Base-by-base conservation (phyloP, 192 early-diverging fungal species). In the Coemansia sp. region DNA sequence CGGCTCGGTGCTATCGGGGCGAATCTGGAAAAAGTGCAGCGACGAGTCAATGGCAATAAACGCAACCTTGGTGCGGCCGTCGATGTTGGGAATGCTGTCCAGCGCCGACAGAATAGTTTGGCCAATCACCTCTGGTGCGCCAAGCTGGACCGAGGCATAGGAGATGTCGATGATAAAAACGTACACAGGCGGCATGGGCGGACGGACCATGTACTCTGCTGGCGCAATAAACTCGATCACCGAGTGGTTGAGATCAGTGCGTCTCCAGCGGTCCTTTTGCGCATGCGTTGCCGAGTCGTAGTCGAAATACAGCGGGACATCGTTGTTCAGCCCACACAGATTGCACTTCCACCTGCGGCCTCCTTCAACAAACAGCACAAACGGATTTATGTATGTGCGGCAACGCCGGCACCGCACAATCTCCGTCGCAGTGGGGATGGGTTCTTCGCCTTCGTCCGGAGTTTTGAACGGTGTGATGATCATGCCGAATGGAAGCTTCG, bases 261-360 rank as follows among this genome's bases (percentile, higher is more conserved):
- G 88, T 49, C 87, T 76, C 92, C 94, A 91, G 45, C 95, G 87
- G 73, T 99, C 91, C 22, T 88, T 85, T 34, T 87, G 90, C 57
- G 82, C 76, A 72, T 94, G 87, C 13, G 90, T 89, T 20, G 90
- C 87, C 48, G 89, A 73, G 69, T 94, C 91, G 61, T 86, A 92
- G 61, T 91, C 91, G 67, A 92, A 91, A 8, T 86, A 83, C 34
- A 85, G 65, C 45, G 91, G 91, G 7, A 93, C 90, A 70, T 98
- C 95, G 69, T 98, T 98, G 69, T 87, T 86, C 19, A 95, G 82
- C 62, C 87, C 90, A 75, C 96, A 99, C 83, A 97, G 83, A 74
- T 96, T 96, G 76, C 96, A 99, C 75, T 90, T 91, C 96, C 96
- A 99, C 41, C 93, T 86, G 43, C 93, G 90, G 10, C 95, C 96